Evolutionary conservation across 768 basidiomycete species (phyloP).

Genomic region (Paxillus rubicundulus): DNA sequence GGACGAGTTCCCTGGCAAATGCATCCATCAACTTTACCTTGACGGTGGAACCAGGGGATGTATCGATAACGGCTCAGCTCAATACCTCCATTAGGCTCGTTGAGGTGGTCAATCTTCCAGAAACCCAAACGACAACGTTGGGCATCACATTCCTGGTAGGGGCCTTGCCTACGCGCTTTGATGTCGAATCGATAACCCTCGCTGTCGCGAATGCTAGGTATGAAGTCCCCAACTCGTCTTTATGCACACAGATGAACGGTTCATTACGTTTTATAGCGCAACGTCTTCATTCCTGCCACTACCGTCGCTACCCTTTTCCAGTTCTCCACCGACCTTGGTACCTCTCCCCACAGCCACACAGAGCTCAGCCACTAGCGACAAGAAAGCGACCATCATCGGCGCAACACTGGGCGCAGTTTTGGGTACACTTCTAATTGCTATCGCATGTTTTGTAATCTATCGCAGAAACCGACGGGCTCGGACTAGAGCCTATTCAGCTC

Average conservation of each 20-base stretch:
- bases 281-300: constrained; percentile 29
- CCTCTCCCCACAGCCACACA: constrained; percentile 8
- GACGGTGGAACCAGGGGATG: constrained; percentile 36
- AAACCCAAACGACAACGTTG: constrained; percentile 40
- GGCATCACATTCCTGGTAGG: constrained; percentile 39
- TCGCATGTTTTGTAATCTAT: constrained; percentile 5
- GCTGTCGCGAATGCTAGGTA: constrained; percentile 40
- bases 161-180: constrained; percentile 31
- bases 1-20: constrained; percentile 44
- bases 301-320: constrained; percentile 22
- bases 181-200: constrained; percentile 38
- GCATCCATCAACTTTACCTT: constrained; percentile 53
- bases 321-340: constrained; percentile 15
- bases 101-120: constrained; percentile 39
- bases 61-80: constrained; percentile 35
- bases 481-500: not conserved
- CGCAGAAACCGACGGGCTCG: constrained; percentile 6
- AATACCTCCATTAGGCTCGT: constrained; percentile 42
- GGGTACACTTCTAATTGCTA: constrained; percentile 10
- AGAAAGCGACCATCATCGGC: constrained; percentile 16
- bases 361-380: not conserved
- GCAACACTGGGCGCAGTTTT: constrained; percentile 13
- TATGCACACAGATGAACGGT: not conserved
- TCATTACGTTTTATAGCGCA: constrained; percentile 11
- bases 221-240: constrained; percentile 7